Evolutionary conservation across 2,329 filamentous ascomycete species (phyloP), one percentile per base, ranked within the genome.

Genomic region (Botrytis pseudocinerea): DNA sequence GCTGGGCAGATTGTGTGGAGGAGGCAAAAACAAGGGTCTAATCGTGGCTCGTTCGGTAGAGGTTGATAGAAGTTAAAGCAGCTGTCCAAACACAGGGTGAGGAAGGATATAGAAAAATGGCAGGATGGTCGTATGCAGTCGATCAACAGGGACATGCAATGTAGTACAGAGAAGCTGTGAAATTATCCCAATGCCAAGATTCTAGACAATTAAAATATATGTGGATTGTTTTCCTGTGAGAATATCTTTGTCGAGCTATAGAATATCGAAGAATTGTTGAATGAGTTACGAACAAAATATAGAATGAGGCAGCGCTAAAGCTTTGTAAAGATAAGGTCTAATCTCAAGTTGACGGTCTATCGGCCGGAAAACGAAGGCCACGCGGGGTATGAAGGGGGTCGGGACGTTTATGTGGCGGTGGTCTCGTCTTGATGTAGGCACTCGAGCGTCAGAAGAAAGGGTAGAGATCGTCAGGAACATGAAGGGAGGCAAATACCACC

Each of bases 381-480:
- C 54, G 68, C 48, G 65, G 64, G 64, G 64, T 44, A 66, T 40
- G 64, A 68, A 68, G 46, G 25, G 46, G 46, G 48, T 57, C 48
- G 38, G 38, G 28, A 71, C 44, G 44, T 66, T 46, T 42, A 54
- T 35, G 48, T 54, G 70, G 62, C 38, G 57, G 38, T 64, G 69
- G 40, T 42, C 44, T 71, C 20, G 70, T 44, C 70, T 66, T 71
- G 44, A 64, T 22, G 25, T 42, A 68, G 70, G 38, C 46, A 44
- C 28, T 42, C 40, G 48, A 57, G 28, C 35, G n/a, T n/a, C 38
- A 54, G 70, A 71, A 38, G 70, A 71, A 66, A 46, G 38, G 40
- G 70, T 44, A 71, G 62, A 51, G 70, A 72, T 72, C 70, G 62
- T 69, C 63, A 72, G 70, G 70, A 69, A 72, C 70, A 46, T 48